Conservation (phyloP, 2,329 filamentous ascomycete species). For the Penicillium frequentans region DNA sequence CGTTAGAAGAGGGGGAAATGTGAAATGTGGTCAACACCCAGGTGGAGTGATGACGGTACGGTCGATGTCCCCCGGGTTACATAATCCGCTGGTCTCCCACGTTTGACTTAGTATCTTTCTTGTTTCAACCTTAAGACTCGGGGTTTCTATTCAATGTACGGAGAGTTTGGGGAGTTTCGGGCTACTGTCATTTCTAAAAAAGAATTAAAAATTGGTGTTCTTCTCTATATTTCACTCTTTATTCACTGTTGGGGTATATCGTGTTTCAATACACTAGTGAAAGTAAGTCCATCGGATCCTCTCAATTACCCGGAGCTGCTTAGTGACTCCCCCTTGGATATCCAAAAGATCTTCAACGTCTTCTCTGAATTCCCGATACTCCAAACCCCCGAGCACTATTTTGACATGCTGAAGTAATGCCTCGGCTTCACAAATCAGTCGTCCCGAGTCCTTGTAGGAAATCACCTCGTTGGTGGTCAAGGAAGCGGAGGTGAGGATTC, state of each 20-base stretch:
- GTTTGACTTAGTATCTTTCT: background rate
- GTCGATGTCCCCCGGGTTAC: slow-evolving; percentile 12
- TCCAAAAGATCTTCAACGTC: slow-evolving; percentile 86
- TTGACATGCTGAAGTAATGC: slow-evolving; percentile 70
- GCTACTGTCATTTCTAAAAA: background rate
- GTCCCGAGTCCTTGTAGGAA: slow-evolving; percentile 87
- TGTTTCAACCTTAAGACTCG: background rate
- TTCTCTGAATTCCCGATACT: slow-evolving; percentile 82
- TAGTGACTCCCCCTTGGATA: slow-evolving; percentile 70
- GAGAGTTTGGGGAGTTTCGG: background rate
- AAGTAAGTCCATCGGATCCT: slow-evolving; percentile 89
- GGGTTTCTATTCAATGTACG: background rate
- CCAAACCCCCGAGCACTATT: slow-evolving; percentile 68
- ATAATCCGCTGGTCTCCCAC: slow-evolving; percentile 12
- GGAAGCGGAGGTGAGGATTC: slow-evolving; percentile 69
- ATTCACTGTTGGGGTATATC: background rate
- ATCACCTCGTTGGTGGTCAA: slow-evolving; percentile 68
- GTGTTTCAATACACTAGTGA: slow-evolving; percentile 53
- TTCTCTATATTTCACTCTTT: background rate
- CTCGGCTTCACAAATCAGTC: slow-evolving; percentile 87
- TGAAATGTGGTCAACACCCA: slow-evolving; percentile 13
- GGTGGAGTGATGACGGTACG: slow-evolving; percentile 20
- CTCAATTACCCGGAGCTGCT: slow-evolving; percentile 76
- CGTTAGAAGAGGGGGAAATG: slow-evolving; percentile 1
- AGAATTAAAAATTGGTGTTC: background rate